Evolutionary conservation across 768 basidiomycete genomes (phyloP).

Genomic region (Leccinum longicurvipes): DNA sequence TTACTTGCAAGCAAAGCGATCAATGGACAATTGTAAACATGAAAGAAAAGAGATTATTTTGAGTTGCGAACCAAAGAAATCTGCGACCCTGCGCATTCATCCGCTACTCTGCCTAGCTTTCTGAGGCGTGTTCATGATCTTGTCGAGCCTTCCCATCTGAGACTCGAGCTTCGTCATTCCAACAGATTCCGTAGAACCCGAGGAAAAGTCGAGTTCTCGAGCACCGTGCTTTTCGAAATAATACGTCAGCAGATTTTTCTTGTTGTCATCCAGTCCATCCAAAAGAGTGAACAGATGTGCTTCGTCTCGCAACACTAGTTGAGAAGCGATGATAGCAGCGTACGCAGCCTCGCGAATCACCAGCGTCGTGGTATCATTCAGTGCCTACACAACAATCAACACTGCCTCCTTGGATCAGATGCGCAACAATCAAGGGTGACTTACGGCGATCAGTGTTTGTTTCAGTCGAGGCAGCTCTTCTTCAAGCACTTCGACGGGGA

Average conservation of each 20-base stretch:
- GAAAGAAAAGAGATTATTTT: background rate
- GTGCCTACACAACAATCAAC: conserved; percentile 43
- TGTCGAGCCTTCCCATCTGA: conserved; percentile 78
- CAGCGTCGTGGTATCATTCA: conserved; percentile 70
- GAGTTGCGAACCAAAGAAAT: background rate
- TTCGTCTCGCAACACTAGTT: conserved; percentile 79
- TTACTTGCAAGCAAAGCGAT: conserved; percentile 2
- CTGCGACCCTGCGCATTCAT: background rate
- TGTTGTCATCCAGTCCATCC: conserved; percentile 81
- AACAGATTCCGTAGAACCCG: conserved; percentile 31
- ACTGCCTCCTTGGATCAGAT: background rate
- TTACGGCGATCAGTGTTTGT: conserved; percentile 63
- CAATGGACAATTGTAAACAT: background rate
- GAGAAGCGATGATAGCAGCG: conserved; percentile 77
- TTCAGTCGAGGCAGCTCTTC: conserved; percentile 81
- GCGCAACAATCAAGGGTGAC: conserved; percentile 22
- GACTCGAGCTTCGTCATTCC: conserved; percentile 72
- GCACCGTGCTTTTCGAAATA: conserved; percentile 86
- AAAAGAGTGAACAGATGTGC: conserved; percentile 77
- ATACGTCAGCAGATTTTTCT: conserved; percentile 87
- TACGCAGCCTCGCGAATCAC: conserved; percentile 83
- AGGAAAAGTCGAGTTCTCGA: conserved; percentile 44
- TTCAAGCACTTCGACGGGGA: conserved; percentile 82
- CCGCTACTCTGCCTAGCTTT: conserved; percentile 22
- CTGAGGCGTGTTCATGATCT: conserved; percentile 72